A percentile compares a stretch with the other conserved stretches of the same genome.
Evolutionary conservation across 176 grass and related monocot genomes (phyloP).

Genomic region (Zea luxurians): DNA sequence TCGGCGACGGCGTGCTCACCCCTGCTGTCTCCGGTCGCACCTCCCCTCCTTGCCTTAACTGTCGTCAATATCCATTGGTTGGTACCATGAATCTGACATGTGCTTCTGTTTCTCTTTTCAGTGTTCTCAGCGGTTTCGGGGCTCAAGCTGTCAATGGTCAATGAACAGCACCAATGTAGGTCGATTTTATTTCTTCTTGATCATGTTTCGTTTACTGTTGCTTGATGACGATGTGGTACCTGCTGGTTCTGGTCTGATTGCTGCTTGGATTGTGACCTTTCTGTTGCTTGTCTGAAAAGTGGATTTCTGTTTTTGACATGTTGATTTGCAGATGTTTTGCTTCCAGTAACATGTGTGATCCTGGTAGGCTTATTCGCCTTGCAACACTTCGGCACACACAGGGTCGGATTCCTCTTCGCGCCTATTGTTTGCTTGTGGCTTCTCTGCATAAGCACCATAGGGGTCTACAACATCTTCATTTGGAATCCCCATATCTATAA

Average conservation of each 20-base stretch:
- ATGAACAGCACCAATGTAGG: slow-evolving; percentile 86
- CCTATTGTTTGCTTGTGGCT: slow-evolving; percentile 77
- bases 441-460: slow-evolving; percentile 77
- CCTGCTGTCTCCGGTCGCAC: slow-evolving; percentile 72
- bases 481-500: slow-evolving; percentile 85
- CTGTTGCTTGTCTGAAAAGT: slow-evolving; percentile 16
- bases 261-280: neutral
- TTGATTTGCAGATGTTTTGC: slow-evolving; percentile 70
- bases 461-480: slow-evolving; percentile 78
- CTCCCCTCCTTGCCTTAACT: neutral
- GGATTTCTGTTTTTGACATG: slow-evolving; percentile 1
- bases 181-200: slow-evolving; percentile 20
- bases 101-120: slow-evolving; percentile 38
- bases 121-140: slow-evolving; percentile 91
- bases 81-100: neutral
- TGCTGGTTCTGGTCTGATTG: neutral
- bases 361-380: slow-evolving; percentile 77
- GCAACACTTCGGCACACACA: slow-evolving; percentile 84
- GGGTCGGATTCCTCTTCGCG: slow-evolving; percentile 84
- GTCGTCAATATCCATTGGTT: neutral
- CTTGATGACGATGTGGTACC: neutral
- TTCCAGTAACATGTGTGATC: slow-evolving; percentile 77
- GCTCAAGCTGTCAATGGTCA: slow-evolving; percentile 68
- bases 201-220: neutral
- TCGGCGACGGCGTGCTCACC: slow-evolving; percentile 94